phyloP scores from a whole-genome alignment of 1,284 basidiomycete species.

The Schizopora paradoxa region DNA sequence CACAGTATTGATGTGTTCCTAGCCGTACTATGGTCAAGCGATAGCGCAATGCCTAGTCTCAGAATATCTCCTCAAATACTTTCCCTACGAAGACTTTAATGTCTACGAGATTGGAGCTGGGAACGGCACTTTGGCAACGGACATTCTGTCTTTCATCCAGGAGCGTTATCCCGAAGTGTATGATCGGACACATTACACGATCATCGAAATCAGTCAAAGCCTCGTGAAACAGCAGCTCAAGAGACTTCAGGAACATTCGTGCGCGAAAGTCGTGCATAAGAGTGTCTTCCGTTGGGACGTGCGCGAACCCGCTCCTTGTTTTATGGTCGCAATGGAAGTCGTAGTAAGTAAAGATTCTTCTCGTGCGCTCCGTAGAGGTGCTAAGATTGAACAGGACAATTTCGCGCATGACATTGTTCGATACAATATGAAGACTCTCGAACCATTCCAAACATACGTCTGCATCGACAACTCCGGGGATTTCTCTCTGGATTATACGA shows the following conservation, averaged over 20 bases:
- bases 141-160: slow-evolving; percentile 80
- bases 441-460: slow-evolving; percentile 83
- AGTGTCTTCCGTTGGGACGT: slow-evolving; percentile 87
- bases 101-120: slow-evolving; percentile 98
- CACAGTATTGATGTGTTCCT: slow-evolving; percentile 19
- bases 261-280: slow-evolving; percentile 70
- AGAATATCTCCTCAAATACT: slow-evolving; percentile 91
- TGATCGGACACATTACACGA: slow-evolving; percentile 83
- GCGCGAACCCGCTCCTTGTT: slow-evolving; percentile 80
- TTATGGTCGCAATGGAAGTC: slow-evolving; percentile 92
- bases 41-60: slow-evolving; percentile 85
- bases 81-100: slow-evolving; percentile 91
- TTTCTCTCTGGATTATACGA: slow-evolving; percentile 82
- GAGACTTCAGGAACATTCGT: slow-evolving; percentile 54
- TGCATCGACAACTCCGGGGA: slow-evolving; percentile 81
- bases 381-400: slow-evolving; percentile 67
- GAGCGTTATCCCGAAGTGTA: slow-evolving; percentile 87
- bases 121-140: slow-evolving; percentile 89
- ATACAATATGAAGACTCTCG: slow-evolving; percentile 73
- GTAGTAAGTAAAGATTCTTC: slow-evolving; percentile 53
- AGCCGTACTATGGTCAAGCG: slow-evolving; percentile 94
- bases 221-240: slow-evolving; percentile 70
- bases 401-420: slow-evolving; percentile 95
- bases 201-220: slow-evolving; percentile 88
- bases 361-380: neutral